Evolutionary conservation across 169 alveolate genomes (phyloP).

Genomic region (Hepatocystis sp.): DNA sequence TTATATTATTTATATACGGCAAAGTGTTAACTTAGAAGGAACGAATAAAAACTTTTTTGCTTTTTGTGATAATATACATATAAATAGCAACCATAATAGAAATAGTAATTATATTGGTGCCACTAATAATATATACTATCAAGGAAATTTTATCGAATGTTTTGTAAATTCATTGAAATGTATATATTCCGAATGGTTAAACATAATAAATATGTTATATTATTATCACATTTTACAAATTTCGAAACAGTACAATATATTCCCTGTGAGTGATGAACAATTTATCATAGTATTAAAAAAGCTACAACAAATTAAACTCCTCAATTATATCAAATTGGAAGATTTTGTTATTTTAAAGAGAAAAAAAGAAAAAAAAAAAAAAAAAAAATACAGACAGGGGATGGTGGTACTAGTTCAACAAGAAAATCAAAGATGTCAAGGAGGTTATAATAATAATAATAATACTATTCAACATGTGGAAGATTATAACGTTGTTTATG

Average conservation of each 20-base stretch:
- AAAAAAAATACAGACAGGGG: background rate
- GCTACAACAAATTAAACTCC: conserved; percentile 12
- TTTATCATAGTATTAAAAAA: conserved; percentile 19
- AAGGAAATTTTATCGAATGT: conserved; percentile 57
- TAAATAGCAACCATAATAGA: conserved; percentile 6
- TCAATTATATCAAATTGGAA: conserved; percentile 20
- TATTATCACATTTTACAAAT: conserved; percentile 50
- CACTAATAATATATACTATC: conserved; percentile 22
- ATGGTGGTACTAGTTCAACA: too few relatives aligned
- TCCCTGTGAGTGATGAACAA: conserved; percentile 36
- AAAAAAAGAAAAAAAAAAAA: conserved; percentile 8
- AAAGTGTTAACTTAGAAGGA: conserved; percentile 8
- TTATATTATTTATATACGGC: conserved; percentile 35
- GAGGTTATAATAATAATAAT: too few relatives aligned
- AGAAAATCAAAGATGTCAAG: too few relatives aligned
- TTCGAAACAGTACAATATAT: conserved; percentile 46
- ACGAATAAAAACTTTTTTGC: conserved; percentile 20
- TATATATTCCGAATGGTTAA: conserved; percentile 51
- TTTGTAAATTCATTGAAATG: conserved; percentile 43
- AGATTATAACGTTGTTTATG: too few relatives aligned
- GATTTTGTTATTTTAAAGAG: conserved; percentile 43
- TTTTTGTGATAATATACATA: conserved; percentile 12
- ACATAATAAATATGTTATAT: conserved; percentile 27
- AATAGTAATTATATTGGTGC: background rate
- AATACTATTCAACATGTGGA: too few relatives aligned